Base-by-base conservation (phyloP, 148 eudicot species). In the Spergularia marina region DNA sequence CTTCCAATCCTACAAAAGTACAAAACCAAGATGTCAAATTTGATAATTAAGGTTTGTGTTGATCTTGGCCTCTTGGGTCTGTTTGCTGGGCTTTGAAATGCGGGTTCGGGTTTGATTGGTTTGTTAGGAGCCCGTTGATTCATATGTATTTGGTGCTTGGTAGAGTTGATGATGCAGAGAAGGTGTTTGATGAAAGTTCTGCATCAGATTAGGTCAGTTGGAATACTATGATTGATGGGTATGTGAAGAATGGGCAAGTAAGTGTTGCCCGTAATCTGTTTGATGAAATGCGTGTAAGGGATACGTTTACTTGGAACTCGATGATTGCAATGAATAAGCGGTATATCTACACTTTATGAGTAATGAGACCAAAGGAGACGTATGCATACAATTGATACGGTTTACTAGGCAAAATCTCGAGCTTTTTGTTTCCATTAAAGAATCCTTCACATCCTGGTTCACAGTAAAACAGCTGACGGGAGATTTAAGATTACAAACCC, bases 161-260 rank as follows among this genome's bases (percentile, higher is more conserved):
- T 75, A 80, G 79, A 44, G 55, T 89, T 56, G 0, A 18, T 77
- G 82, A 79, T 80, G 92, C 90, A 34, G 49, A 79, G 72, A 74
- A 70, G 72, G 79, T 87, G 87, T 87, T 87, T 82, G 92, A 75
- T 80, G 62, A 72, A 74, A 76, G 77, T 61, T 66, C 69, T 73
- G 78, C 69, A 5, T 83, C 75, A 11, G 92, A 89, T 82, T 57
- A 84, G 82, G 89, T 85, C 58, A 80, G 82, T 55, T 85, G 87
- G 89, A 89, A 89, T 77, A 76, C 81, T 10, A 87, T 89, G 88
- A 82, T 89, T 76, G 86, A 83, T 77, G 90, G 90, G 74, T 87
- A 80, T 65, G 87, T 83, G 77, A 83, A 83, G 81, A 85, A 85
- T 55, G 86, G 89, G 67, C 79, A 76, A 40, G 73, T 84, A 55